phyloP scores from a whole-genome alignment of 2,329 filamentous ascomycete species.

The Fusarium ambrosium region DNA sequence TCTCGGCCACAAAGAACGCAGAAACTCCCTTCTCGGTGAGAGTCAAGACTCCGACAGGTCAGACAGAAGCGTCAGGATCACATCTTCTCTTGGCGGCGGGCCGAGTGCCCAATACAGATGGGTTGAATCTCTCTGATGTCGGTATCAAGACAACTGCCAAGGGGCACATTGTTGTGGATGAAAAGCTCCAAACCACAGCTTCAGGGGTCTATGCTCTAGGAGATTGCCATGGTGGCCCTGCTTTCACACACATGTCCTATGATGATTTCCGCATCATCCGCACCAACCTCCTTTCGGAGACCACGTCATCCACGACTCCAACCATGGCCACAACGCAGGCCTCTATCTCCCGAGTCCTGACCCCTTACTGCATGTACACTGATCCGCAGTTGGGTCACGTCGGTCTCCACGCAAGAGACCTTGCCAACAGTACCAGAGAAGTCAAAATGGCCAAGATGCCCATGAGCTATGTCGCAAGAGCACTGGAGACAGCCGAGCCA shows the following conservation, averaged over 20 bases:
- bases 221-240: constrained; percentile 65
- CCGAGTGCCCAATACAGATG: constrained; percentile 63
- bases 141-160: constrained; percentile 56
- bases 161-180: constrained; percentile 61
- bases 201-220: constrained; percentile 63
- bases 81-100: constrained; percentile 66
- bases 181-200: constrained; percentile 59
- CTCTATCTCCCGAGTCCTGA: constrained; percentile 49
- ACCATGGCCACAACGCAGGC: constrained; percentile 44
- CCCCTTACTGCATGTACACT: constrained; percentile 66
- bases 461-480: constrained; percentile 64
- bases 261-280: constrained; percentile 68
- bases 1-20: constrained; percentile 28
- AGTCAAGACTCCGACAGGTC: constrained; percentile 36
- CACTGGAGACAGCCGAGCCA: constrained; percentile 65
- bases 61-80: constrained; percentile 52
- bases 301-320: constrained; percentile 43
- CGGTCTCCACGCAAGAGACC: constrained; percentile 60
- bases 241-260: constrained; percentile 69
- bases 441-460: constrained; percentile 64
- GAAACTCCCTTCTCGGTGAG: constrained; percentile 35
- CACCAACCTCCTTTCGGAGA: constrained; percentile 56
- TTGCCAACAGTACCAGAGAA: constrained; percentile 46
- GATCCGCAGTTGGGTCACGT: constrained; percentile 67
- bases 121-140: constrained; percentile 56